phyloP scores from a whole-genome alignment of 2,329 filamentous ascomycete genomes.

The Pseudogymnoascus sp. region DNA sequence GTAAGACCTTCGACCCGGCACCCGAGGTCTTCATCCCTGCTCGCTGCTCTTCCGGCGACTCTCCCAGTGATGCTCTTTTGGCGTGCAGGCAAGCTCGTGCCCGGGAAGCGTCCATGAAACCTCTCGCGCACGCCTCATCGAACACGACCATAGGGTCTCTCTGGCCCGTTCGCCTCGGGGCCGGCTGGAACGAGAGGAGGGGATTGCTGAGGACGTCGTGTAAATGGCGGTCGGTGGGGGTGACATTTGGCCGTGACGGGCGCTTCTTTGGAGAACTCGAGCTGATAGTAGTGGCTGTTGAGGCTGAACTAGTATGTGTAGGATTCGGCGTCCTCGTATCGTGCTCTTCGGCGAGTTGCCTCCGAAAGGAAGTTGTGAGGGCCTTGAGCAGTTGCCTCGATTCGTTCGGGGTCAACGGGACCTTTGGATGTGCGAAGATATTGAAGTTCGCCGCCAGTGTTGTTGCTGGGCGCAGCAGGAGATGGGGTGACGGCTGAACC shows the following conservation, averaged over 20 bases:
- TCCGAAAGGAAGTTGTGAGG: slow-evolving; percentile 55
- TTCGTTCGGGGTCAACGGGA: slow-evolving; percentile 49
- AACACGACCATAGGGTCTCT: slow-evolving; percentile 27
- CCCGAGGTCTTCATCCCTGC: slow-evolving; percentile 24
- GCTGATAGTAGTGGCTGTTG: slow-evolving; percentile 17
- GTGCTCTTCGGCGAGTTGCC: slow-evolving; percentile 54
- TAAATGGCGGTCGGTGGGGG: slow-evolving; percentile 38
- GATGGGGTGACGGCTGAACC: slow-evolving; percentile 45
- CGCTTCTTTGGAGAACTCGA: slow-evolving; percentile 14
- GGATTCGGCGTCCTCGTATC: slow-evolving; percentile 26
- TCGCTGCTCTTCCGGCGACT: slow-evolving; percentile 16
- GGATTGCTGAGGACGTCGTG: slow-evolving; percentile 44
- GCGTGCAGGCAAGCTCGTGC: slow-evolving; percentile 22
- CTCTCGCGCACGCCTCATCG: slow-evolving; percentile 24
- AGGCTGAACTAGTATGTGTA: neutral
- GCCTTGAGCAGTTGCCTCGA: slow-evolving; percentile 51
- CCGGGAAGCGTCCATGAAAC: slow-evolving; percentile 24
- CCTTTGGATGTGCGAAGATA: slow-evolving; percentile 39
- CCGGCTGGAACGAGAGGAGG: slow-evolving; percentile 29
- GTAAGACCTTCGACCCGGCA: slow-evolving; percentile 26
- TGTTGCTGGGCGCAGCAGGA: slow-evolving; percentile 41
- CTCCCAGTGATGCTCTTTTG: slow-evolving; percentile 18
- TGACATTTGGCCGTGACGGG: slow-evolving; percentile 15
- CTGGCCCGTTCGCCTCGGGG: neutral
- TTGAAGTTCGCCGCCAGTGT: slow-evolving; percentile 41